These are phyloP conservation scores for Alternaria alternata DNA, from an alignment of 2,329 filamentous ascomycete genomes.

Conservation along the genomic window DNA sequence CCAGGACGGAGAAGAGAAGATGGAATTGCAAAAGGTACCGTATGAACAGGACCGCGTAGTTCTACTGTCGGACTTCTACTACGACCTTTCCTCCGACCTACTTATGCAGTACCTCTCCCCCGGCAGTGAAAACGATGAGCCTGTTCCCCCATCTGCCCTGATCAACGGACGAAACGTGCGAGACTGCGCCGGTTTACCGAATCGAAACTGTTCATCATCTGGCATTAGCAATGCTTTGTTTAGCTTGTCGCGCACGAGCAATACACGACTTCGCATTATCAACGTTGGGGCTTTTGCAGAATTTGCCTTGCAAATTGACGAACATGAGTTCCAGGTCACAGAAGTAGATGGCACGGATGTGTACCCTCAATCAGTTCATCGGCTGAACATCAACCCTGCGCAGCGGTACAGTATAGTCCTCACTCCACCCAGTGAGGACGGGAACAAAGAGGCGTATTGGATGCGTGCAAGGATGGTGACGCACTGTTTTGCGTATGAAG, in stretches of 20 bases:
- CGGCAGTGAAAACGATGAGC: conserved; percentile 63
- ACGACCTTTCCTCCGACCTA: conserved; percentile 60
- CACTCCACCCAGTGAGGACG: conserved; percentile 55
- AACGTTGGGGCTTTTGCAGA: conserved; percentile 59
- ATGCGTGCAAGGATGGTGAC: conserved; percentile 67
- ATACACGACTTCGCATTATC: conserved; percentile 74
- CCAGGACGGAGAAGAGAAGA: conserved; percentile 52
- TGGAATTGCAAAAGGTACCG: conserved; percentile 46
- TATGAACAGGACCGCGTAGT: conserved; percentile 66
- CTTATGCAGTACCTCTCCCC: conserved; percentile 63
- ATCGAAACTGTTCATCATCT: conserved; percentile 48
- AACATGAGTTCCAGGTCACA: conserved; percentile 52
- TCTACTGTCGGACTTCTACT: conserved; percentile 73
- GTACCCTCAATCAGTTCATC: conserved; percentile 56
- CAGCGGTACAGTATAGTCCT: conserved; percentile 74
- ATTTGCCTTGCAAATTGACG: conserved; percentile 55
- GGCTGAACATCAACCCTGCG: conserved; percentile 69
- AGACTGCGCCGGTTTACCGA: conserved; percentile 49
- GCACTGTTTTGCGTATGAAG: conserved; percentile 65
- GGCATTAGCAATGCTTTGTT: conserved; percentile 41
- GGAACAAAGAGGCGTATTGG: conserved; percentile 48
- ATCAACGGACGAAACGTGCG: conserved; percentile 54
- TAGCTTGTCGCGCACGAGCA: conserved; percentile 57
- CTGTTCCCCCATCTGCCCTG: conserved; percentile 57
- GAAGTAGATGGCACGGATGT: conserved; percentile 57